Evolutionary conservation across 1,284 basidiomycete species (phyloP).

Genomic region (Xerocomus minutiporus): DNA sequence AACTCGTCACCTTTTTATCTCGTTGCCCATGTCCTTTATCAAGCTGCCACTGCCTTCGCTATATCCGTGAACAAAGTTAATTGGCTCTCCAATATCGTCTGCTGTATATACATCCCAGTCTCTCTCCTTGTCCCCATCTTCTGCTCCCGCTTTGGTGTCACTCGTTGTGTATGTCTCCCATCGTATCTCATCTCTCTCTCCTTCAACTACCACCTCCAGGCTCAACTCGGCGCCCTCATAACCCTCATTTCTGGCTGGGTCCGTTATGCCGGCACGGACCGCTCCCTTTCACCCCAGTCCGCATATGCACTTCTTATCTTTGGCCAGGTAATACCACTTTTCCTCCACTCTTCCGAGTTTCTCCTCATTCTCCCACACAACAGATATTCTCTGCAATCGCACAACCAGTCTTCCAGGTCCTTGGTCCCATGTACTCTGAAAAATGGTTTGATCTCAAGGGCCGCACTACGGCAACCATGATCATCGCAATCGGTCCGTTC

Average conservation of each 20-base stretch:
- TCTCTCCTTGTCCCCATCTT: conserved; percentile 55
- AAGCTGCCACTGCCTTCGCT: conserved; percentile 57
- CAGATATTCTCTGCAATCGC: conserved; percentile 44
- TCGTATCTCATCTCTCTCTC: not conserved
- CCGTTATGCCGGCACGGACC: conserved; percentile 64
- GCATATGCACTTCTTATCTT: conserved; percentile 60
- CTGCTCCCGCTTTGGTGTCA: conserved; percentile 55
- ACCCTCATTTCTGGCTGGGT: conserved; percentile 68
- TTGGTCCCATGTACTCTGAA: conserved; percentile 74
- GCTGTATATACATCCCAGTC: conserved; percentile 56
- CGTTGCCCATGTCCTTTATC: not conserved
- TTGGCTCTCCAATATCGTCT: conserved; percentile 70
- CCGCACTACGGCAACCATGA: conserved; percentile 76
- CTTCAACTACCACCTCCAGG: conserved; percentile 10
- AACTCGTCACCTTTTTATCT: not conserved
- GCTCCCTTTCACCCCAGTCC: conserved; percentile 48
- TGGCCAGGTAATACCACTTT: conserved; percentile 56
- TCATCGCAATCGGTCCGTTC: conserved; percentile 59
- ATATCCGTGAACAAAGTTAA: conserved; percentile 65
- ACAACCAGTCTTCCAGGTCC: conserved; percentile 67
- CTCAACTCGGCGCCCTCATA: conserved; percentile 51
- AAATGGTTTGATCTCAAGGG: conserved; percentile 72
- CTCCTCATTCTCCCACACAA: conserved; percentile 17
- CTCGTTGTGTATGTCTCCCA: conserved; percentile 46
- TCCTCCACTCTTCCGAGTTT: conserved; percentile 40